Percentiles rank a stretch among this genome's conserved stretches.
phyloP scores from a whole-genome alignment of 345 rosid species.

The Hevea brasiliensis region DNA sequence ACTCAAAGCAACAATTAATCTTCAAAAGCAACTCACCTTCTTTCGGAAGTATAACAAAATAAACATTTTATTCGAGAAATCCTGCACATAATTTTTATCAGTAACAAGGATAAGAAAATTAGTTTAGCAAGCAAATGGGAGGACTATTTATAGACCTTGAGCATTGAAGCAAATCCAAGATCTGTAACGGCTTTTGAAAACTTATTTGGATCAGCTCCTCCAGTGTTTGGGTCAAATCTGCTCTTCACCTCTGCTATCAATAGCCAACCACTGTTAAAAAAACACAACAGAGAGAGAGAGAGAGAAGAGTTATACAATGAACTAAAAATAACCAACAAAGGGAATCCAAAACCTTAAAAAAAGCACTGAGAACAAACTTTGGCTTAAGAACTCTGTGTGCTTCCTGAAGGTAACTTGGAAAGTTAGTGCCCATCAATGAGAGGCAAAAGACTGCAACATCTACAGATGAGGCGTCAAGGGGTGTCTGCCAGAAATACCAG shows the following conservation, averaged over 20 bases:
- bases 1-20: neutral
- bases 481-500: conserved; percentile 47
- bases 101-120: conserved; percentile 3
- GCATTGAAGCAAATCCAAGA: conserved; percentile 60
- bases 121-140: neutral
- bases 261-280: conserved; percentile 73
- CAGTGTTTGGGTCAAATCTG: conserved; percentile 84
- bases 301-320: neutral
- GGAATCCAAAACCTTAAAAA: conserved; percentile 6
- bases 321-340: neutral
- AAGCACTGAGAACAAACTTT: conserved; percentile 42
- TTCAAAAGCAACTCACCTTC: conserved; percentile 49
- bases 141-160: conserved; percentile 45
- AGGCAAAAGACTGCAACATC: conserved; percentile 94
- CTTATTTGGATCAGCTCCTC: conserved; percentile 81
- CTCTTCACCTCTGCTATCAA: conserved; percentile 96
- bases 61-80: conserved; percentile 87
- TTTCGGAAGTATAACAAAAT: conserved; percentile 69
- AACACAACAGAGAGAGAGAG: neutral
- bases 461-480: conserved; percentile 62
- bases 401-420: conserved; percentile 66
- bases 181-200: conserved; percentile 71
- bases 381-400: conserved; percentile 91
- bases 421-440: conserved; percentile 93
- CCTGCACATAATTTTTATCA: conserved; percentile 44